Base-by-base conservation (phyloP, 257 asterid species). In the Coffea canephora region DNA sequence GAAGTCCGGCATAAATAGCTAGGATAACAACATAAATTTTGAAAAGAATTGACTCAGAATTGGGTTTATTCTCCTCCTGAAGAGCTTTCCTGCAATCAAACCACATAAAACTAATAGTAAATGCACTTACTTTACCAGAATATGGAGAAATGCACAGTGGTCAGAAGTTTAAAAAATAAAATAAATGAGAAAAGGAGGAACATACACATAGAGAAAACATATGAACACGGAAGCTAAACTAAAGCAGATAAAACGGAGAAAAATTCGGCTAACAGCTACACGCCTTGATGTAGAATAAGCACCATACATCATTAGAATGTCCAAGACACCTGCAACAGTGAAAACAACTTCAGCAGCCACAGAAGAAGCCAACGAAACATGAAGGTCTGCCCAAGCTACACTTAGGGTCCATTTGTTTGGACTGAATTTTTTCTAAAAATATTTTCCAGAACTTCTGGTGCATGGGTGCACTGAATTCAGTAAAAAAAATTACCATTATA, bases 161-260 rank as follows among this genome's bases (percentile, higher is more conserved):
- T 59, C 25, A 77, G 64, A 64, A 25, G 68, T 61, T 57, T 41
- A 64, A 78, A 74, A 23, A 57, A 41, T 79, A 69, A 41, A 78
- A 79, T 61, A 36, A 76, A 34, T 65, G 73, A 76, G 86, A 71
- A 31, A 67, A 66, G 74, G 81, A 57, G 80, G 81, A 43, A 82
- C 98, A 64, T 92, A 96, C 99, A 92, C 96, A 74, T 93, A 96
- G 78, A 94, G 96, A 89, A 93, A 94, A 86, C 98, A 91, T 81
- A 96, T 91, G 87, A 90, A 74, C 78, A 86, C 89, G 69, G 99
- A 92, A 82, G 90, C 79, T 71, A 85, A 55, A 77, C 88, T 85
- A 81, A 90, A 91, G 91, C 88, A 84, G 69, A 92, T 84, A 75
- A 94, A 91, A 77, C 98, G 98, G 74, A 94, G 92, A 84, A 96